Conservation (phyloP, 352 stramenopile species). For the Pythium biforme region DNA sequence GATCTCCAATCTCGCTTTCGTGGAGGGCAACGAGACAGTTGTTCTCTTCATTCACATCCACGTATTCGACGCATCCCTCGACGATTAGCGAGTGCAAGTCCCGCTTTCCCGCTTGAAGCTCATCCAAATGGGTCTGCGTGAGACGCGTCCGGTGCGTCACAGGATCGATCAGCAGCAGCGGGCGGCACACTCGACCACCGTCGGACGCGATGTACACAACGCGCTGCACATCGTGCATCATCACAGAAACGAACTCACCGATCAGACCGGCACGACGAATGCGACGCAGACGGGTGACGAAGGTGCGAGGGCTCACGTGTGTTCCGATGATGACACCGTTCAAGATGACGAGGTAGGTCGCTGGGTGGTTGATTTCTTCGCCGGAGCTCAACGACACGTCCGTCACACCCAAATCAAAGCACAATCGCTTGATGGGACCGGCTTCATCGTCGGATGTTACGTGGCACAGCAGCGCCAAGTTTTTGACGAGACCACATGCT, state of each 20-base stretch:
- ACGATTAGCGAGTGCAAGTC: constrained; percentile 86
- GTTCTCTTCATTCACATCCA: constrained; percentile 99
- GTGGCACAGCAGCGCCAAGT: constrained; percentile 97
- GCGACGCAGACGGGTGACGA: constrained; percentile 86
- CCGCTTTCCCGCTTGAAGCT: constrained; percentile 75
- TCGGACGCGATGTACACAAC: constrained; percentile 99
- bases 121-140: constrained; percentile 94
- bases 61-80: constrained; percentile 98
- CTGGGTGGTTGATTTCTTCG: constrained; percentile 95
- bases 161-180: constrained; percentile 93
- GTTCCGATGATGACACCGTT: constrained; percentile 99
- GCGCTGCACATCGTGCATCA: constrained; percentile 96
- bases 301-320: constrained; percentile 89
- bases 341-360: constrained; percentile 97
- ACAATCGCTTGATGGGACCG: constrained; percentile 93
- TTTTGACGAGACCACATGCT: constrained; percentile 99
- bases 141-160: constrained; percentile 90
- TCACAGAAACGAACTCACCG: constrained; percentile 98
- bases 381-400: constrained; percentile 94
- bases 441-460: constrained; percentile 93
- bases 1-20: constrained; percentile 88
- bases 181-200: constrained; percentile 97
- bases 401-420: constrained; percentile 96
- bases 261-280: constrained; percentile 85
- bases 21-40: constrained; percentile 98